Percentiles rank a stretch among this genome's conserved stretches.
phyloP scores from a whole-genome alignment of 2,329 filamentous ascomycete genomes.

The Mycosphaerella arachidis region DNA sequence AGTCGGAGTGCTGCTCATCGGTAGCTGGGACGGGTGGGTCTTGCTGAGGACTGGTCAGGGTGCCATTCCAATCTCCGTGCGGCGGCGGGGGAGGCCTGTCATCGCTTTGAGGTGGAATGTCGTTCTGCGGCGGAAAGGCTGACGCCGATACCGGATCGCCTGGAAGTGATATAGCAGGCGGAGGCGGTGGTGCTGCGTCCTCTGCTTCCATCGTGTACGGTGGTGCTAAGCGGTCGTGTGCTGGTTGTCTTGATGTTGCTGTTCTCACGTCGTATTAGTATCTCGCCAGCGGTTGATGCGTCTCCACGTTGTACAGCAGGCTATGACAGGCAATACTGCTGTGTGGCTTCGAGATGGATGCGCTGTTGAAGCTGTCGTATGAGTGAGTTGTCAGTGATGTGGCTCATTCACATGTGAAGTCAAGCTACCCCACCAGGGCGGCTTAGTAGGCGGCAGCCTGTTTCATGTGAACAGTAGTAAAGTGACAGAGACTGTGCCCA shows the following conservation, averaged over 20 bases:
- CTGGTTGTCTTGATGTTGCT: background rate
- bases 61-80: background rate
- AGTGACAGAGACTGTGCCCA: background rate
- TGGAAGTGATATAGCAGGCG: background rate
- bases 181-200: background rate
- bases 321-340: background rate
- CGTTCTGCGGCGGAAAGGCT: background rate
- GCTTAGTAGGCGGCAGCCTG: background rate
- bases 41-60: too few species aligned
- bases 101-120: background rate
- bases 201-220: background rate
- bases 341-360: background rate
- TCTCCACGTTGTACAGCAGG: background rate
- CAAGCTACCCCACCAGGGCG: too few species aligned
- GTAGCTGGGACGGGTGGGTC: background rate
- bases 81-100: background rate
- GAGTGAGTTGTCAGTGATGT: background rate
- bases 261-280: background rate
- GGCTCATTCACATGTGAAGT: background rate
- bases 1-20: background rate
- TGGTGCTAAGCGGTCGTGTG: background rate
- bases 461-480: background rate
- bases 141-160: background rate
- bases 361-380: background rate
- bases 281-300: background rate